Evolutionary conservation across 305 asterid genomes (phyloP).

Genomic region (Fraxinus albicans): DNA sequence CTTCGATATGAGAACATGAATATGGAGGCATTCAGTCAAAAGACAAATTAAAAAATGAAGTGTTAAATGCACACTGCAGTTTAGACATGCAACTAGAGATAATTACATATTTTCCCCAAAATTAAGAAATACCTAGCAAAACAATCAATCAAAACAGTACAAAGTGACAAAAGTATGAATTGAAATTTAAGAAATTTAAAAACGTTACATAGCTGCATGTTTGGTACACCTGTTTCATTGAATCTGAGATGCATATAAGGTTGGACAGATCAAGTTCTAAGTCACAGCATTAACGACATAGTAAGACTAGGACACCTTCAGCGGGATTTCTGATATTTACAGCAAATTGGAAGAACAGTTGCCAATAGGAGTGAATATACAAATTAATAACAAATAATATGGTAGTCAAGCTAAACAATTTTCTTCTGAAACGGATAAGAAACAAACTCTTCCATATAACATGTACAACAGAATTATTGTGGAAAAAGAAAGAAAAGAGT

Average conservation of each 20-base stretch:
- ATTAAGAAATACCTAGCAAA: background rate
- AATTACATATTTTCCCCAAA: background rate
- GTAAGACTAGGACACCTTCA: background rate
- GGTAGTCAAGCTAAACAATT: background rate
- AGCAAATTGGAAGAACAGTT: background rate
- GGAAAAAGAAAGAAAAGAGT: background rate
- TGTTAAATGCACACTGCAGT: background rate
- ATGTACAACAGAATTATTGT: background rate
- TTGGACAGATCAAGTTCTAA: background rate
- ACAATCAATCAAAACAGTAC: background rate
- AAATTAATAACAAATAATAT: background rate
- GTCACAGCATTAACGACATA: background rate
- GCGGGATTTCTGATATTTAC: background rate
- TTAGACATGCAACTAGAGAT: background rate
- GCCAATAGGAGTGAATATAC: background rate
- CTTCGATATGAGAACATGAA: background rate
- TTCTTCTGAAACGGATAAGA: background rate
- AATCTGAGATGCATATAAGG: background rate
- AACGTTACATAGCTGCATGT: background rate
- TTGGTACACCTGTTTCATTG: background rate
- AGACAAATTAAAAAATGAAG: background rate
- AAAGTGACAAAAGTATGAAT: background rate
- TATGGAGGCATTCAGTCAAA: background rate
- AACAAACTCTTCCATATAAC: background rate
- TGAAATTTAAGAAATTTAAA: background rate